Evolutionary conservation across 495 filamentous ascomycete genomes (phyloP).

Genomic region (Hyaloscypha hepaticicola): DNA sequence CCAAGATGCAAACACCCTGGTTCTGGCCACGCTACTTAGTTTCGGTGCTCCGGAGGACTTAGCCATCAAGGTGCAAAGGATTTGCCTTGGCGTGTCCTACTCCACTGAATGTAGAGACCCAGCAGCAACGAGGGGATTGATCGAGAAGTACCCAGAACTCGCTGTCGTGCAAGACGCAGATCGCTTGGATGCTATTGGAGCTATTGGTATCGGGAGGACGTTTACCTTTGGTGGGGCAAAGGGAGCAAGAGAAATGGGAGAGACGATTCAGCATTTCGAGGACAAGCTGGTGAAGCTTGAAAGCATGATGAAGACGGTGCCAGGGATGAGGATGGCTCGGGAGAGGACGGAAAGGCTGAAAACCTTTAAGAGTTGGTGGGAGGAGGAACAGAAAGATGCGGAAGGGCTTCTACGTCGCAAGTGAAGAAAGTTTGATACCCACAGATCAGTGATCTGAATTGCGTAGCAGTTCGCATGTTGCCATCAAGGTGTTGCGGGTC

Average conservation of each 20-base stretch:
- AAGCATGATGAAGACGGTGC: slow-evolving; percentile 80
- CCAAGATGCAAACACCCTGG: slow-evolving; percentile 52
- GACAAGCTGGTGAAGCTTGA: slow-evolving; percentile 76
- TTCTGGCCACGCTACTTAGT: slow-evolving; percentile 56
- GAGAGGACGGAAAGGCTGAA: slow-evolving; percentile 62
- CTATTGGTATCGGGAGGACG: slow-evolving; percentile 73
- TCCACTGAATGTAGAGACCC: slow-evolving; percentile 67
- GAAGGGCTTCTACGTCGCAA: slow-evolving; percentile 31
- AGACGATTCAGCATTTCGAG: slow-evolving; percentile 69
- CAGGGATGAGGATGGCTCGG: slow-evolving; percentile 64
- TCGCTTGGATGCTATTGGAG: slow-evolving; percentile 83
- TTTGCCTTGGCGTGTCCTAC: slow-evolving; percentile 75
- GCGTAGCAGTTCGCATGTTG: not conserved
- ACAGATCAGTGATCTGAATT: not conserved
- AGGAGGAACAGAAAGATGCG: slow-evolving; percentile 53
- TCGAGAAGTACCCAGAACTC: slow-evolving; percentile 66
- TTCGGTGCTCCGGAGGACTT: slow-evolving; percentile 53
- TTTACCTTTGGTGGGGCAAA: slow-evolving; percentile 73
- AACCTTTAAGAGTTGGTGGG: slow-evolving; percentile 71
- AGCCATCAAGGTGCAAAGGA: slow-evolving; percentile 61
- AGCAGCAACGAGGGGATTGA: slow-evolving; percentile 35
- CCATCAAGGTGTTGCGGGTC: slow-evolving; percentile 10
- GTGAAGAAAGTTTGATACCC: slow-evolving; percentile 10
- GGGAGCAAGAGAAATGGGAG: slow-evolving; percentile 48
- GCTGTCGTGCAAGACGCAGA: slow-evolving; percentile 90